Conservation (phyloP, 306 rosid species). For the Clitoria ternatea region DNA sequence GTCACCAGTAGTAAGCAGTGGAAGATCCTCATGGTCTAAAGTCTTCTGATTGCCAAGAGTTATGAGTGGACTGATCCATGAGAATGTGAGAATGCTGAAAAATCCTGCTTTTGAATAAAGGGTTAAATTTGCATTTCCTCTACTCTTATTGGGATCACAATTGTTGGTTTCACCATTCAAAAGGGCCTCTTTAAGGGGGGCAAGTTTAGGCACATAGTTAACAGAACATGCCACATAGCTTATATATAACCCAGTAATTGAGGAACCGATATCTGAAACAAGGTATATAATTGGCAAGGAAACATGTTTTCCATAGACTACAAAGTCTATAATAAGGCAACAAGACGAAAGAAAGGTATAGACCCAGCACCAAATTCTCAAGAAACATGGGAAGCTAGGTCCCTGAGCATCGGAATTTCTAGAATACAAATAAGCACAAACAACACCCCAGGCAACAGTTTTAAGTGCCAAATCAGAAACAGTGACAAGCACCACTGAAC, state of each 20-base stretch:
- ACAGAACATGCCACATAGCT: slow-evolving; percentile 34
- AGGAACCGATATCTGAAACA: slow-evolving; percentile 42
- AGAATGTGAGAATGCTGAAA: slow-evolving; percentile 61
- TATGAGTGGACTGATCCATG: slow-evolving; percentile 73
- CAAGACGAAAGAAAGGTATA: slow-evolving; percentile 43
- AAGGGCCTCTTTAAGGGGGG: slow-evolving; percentile 60
- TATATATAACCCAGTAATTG: slow-evolving; percentile 43
- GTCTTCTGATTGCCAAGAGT: slow-evolving; percentile 57
- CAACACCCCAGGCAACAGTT: slow-evolving; percentile 43
- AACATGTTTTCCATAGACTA: slow-evolving; percentile 26
- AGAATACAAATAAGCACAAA: slow-evolving; percentile 38
- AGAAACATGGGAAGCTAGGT: slow-evolving; percentile 21
- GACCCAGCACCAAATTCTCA: slow-evolving; percentile 54
- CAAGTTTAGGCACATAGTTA: slow-evolving; percentile 29
- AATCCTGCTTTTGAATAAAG: slow-evolving; percentile 61
- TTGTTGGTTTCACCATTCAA: slow-evolving; percentile 43
- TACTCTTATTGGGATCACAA: slow-evolving; percentile 27
- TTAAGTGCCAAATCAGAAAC: slow-evolving; percentile 44
- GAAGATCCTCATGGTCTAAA: slow-evolving; percentile 75
- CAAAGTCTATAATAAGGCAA: slow-evolving; percentile 41
- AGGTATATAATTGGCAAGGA: slow-evolving; percentile 34
- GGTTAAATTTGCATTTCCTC: slow-evolving; percentile 38
- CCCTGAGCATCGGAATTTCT: slow-evolving; percentile 14
- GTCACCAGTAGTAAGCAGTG: slow-evolving; percentile 49
- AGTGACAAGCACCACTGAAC: slow-evolving; percentile 37